These are phyloP conservation scores for Orychophragmus violaceus DNA, from an alignment of 345 rosid species.

Conservation along the genomic window DNA sequence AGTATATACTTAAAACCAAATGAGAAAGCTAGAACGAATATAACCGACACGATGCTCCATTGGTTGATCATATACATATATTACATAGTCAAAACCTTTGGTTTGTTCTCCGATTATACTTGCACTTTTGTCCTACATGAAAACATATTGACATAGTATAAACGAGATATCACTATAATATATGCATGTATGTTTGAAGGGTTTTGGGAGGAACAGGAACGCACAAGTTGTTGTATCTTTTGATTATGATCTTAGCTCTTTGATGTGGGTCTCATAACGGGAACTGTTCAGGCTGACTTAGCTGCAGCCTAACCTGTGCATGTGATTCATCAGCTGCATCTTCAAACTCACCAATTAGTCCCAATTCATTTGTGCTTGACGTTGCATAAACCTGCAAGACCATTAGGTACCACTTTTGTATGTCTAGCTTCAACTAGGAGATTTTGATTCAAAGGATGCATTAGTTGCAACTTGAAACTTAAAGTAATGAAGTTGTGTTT, in stretches of 20 bases:
- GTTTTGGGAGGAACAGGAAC: conserved; percentile 6
- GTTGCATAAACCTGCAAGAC: conserved; percentile 42
- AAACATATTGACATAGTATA: not conserved
- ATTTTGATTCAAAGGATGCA: not conserved
- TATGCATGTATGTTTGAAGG: not conserved
- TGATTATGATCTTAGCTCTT: conserved; percentile 9
- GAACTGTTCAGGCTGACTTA: conserved; percentile 41
- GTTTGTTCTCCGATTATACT: not conserved
- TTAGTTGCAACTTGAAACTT: not conserved
- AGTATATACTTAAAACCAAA: conserved; percentile 4
- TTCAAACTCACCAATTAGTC: conserved; percentile 22
- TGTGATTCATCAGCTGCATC: conserved; percentile 27
- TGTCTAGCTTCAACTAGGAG: not conserved
- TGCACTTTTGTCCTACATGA: not conserved
- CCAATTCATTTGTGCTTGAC: conserved; percentile 23
- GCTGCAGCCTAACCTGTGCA: conserved; percentile 38
- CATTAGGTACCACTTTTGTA: not conserved
- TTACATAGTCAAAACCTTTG: conserved; percentile 3
- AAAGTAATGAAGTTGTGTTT: not conserved
- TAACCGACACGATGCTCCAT: not conserved
- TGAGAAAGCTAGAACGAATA: not conserved
- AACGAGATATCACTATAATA: not conserved
- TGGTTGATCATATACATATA: not conserved
- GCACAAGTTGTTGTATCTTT: conserved; percentile 1
- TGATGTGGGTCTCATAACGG: conserved; percentile 5